phyloP scores from a whole-genome alignment of 2,329 filamentous ascomycete genomes.

The Tothia fuscella region DNA sequence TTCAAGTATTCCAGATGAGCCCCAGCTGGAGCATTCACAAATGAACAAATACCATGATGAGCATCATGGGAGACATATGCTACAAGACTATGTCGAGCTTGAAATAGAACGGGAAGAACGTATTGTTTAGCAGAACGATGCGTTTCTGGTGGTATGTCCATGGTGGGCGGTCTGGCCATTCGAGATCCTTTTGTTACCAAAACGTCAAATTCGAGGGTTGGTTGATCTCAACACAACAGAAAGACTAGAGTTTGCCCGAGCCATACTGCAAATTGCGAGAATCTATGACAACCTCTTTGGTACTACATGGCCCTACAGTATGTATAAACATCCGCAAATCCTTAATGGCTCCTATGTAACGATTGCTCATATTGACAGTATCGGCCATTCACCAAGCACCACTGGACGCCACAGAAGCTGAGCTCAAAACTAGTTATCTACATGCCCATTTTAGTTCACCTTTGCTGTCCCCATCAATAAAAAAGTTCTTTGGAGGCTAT shows the following conservation, averaged over 20 bases:
- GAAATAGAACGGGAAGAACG: conserved; percentile 2
- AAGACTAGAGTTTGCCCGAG: neutral
- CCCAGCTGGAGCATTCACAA: neutral
- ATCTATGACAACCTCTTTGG: conserved; percentile 6
- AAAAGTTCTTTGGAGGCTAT: neutral
- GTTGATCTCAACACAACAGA: neutral
- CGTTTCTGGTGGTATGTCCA: conserved; percentile 5
- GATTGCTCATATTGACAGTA: no score
- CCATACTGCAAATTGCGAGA: neutral
- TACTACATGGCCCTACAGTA: conserved; percentile 23
- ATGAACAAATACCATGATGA: neutral
- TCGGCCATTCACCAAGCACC: conserved; percentile 80
- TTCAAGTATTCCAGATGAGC: conserved; percentile 1
- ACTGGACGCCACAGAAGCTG: conserved; percentile 56
- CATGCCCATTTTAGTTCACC: conserved; percentile 50
- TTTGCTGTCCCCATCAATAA: neutral
- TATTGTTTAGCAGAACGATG: conserved; percentile 1
- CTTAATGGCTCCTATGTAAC: no score
- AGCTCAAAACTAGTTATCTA: conserved; percentile 62
- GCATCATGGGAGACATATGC: neutral
- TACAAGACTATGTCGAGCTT: conserved; percentile 5
- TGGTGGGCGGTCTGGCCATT: conserved; percentile 9
- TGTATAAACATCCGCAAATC: no score
- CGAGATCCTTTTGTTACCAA: neutral
- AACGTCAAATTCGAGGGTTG: neutral